phyloP scores from a whole-genome alignment of 2,329 filamentous ascomycete species.

The Fusarium aywerte region DNA sequence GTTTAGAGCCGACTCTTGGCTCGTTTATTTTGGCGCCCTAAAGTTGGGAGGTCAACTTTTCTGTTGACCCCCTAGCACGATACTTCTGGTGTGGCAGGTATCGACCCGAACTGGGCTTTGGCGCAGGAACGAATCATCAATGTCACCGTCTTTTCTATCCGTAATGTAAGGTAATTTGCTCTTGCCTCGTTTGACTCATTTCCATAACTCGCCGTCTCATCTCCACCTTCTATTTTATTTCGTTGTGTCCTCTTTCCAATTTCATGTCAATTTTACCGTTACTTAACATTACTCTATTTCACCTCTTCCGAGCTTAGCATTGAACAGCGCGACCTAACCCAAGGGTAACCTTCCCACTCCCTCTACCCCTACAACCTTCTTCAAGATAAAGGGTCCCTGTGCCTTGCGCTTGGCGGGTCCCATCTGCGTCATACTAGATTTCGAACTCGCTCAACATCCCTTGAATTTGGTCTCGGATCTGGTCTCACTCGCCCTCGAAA shows the following conservation, averaged over 20 bases:
- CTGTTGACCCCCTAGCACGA: not conserved
- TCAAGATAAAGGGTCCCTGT: slow-evolving; percentile 42
- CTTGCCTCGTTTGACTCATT: slow-evolving; percentile 39
- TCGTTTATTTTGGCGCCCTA: too few species aligned
- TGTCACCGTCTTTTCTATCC: slow-evolving; percentile 39
- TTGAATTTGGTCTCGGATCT: slow-evolving; percentile 24
- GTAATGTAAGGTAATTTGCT: slow-evolving; percentile 15
- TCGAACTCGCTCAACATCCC: slow-evolving; percentile 29
- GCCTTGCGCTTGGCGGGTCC: slow-evolving; percentile 40
- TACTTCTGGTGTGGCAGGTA: slow-evolving; percentile 37
- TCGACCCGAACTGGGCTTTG: slow-evolving; percentile 33
- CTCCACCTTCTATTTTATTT: slow-evolving; percentile 7
- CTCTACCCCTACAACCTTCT: slow-evolving; percentile 28
- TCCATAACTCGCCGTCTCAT: slow-evolving; percentile 22
- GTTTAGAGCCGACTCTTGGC: too few species aligned
- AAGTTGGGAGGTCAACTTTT: too few species aligned
- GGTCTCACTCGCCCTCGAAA: slow-evolving; percentile 21
- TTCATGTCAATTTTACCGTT: slow-evolving; percentile 1
- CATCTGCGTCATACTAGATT: slow-evolving; percentile 44
- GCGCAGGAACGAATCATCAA: slow-evolving; percentile 42
- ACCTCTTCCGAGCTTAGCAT: slow-evolving; percentile 17
- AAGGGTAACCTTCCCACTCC: slow-evolving; percentile 24
- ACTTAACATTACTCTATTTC: slow-evolving; percentile 4
- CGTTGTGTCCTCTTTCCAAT: slow-evolving; percentile 9
- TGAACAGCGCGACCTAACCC: slow-evolving; percentile 8